phyloP scores from a whole-genome alignment of 305 asterid species.

The Plantago coronopus region DNA sequence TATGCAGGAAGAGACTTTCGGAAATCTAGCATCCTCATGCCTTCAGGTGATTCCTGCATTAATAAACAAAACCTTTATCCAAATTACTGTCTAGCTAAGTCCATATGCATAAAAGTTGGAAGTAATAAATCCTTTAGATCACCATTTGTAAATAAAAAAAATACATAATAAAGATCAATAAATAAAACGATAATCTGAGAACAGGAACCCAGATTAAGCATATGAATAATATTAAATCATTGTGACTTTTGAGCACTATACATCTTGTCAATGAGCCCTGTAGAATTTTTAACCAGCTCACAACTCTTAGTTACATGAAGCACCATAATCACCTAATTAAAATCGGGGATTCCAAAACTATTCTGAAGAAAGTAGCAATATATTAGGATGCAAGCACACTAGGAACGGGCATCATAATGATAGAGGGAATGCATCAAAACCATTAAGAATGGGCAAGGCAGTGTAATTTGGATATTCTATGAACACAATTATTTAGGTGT shows the following conservation, averaged over 20 bases:
- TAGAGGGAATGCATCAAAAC: constrained; percentile 8
- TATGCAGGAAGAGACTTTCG: constrained; percentile 91
- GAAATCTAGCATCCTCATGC: constrained; percentile 70
- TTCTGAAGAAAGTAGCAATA: background rate
- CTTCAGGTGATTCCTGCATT: constrained; percentile 90
- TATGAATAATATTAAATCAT: background rate
- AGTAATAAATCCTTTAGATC: background rate
- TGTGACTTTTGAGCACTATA: background rate
- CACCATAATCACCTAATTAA: background rate
- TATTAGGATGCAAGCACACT: background rate
- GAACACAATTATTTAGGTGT: background rate
- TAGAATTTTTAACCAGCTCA: background rate
- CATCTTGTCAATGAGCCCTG: background rate
- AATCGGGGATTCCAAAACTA: background rate
- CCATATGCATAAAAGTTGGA: constrained; percentile 1
- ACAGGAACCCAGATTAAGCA: constrained; percentile 17
- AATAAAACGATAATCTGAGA: constrained; percentile 8
- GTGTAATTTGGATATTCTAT: background rate
- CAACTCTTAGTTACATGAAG: no score
- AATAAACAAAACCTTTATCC: constrained; percentile 17
- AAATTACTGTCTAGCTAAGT: constrained; percentile 17
- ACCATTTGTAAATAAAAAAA: background rate
- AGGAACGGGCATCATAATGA: background rate
- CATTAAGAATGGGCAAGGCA: background rate
- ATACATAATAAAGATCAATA: background rate